Evolutionary conservation across 2,329 filamentous ascomycete genomes (phyloP), one percentile per base, ranked within the genome.

Genomic region (Fusarium sp.): DNA sequence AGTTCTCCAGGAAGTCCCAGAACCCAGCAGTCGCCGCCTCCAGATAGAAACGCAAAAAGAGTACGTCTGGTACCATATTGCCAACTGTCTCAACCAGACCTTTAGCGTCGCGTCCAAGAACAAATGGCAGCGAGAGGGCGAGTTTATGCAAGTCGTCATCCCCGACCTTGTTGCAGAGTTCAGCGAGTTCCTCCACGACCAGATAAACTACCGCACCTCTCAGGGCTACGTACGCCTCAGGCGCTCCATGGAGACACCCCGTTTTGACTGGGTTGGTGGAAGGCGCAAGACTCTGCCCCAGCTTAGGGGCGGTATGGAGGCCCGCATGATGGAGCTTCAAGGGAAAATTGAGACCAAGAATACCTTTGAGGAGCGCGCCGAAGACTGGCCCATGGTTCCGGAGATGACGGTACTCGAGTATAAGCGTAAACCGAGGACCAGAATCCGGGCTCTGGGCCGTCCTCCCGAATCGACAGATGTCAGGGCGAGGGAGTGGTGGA

Each of bases 141-240:
- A 27, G 15, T 66, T 72, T 41, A 61, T 63, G 53, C 53, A 36
- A 4, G 48, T 46, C 27, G 21, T 65, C 42, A 33, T 77, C 39
- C 76, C 75, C 14, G 42, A 72, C 47, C 65, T 77, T 14, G 32
- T 78, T 21, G 51, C 53, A 21, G 75, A 77, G 32, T 76, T 75
- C 27, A 48, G 56, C 29, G 71, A 75, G 32, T 77, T 77, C 65
- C 62, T 78, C 36, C 70, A 61, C 15, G 52, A 57, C 9, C 46
- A 68, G 42, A 35, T 77, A 35, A 54, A 52, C 14, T 77, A 77
- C 57, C 73, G 73, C 38, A 73, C 71, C 3, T 60, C 67, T 5
- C 71, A 75, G 35, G 76, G 75, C 36, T 15, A 63, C 29, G 67
- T 76, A 37, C 35, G 44, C 4, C 55, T 77, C 14, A 11, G 53